These are phyloP conservation scores for Auricularia cornea DNA, from an alignment of 768 basidiomycete genomes.

Conservation along the genomic window DNA sequence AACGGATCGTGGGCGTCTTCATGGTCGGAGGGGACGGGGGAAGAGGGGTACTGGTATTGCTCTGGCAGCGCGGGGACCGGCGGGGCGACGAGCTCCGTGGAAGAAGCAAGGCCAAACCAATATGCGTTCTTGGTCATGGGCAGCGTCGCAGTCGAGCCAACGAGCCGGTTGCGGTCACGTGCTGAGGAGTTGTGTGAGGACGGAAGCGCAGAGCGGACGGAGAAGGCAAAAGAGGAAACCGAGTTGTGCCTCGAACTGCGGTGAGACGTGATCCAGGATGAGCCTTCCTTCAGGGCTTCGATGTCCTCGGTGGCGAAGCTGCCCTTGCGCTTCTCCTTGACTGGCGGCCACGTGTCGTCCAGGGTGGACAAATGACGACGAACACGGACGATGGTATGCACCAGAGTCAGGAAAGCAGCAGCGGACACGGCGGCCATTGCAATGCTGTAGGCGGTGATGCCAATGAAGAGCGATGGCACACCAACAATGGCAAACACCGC, in stretches of 20 bases:
- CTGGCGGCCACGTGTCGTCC: slow-evolving; percentile 53
- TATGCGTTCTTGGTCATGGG: slow-evolving; percentile 43
- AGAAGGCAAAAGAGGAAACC: slow-evolving; percentile 64
- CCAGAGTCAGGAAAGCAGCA: slow-evolving; percentile 47
- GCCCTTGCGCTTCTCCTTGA: slow-evolving; percentile 41
- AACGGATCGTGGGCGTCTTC: slow-evolving; percentile 56
- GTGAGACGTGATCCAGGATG: slow-evolving; percentile 74
- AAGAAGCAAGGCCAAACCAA: slow-evolving; percentile 48
- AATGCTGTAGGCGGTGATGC: slow-evolving; percentile 50
- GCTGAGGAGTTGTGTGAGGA: slow-evolving; percentile 30
- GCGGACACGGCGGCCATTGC: slow-evolving; percentile 44
- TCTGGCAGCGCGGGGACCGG: slow-evolving; percentile 51
- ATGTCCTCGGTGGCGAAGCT: slow-evolving; percentile 67
- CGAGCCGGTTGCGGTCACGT: slow-evolving; percentile 24
- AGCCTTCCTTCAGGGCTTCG: slow-evolving; percentile 63
- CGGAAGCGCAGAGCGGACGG: slow-evolving; percentile 48
- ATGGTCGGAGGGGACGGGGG: slow-evolving; percentile 31
- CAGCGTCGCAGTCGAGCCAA: slow-evolving; percentile 27
- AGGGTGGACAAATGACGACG: slow-evolving; percentile 46
- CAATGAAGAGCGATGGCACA: slow-evolving; percentile 48
- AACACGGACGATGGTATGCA: slow-evolving; percentile 56
- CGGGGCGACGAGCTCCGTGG: slow-evolving; percentile 38
- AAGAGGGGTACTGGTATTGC: slow-evolving; percentile 39
- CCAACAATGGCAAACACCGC: slow-evolving; percentile 49
- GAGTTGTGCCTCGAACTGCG: slow-evolving; percentile 45